Evolutionary conservation across 352 stramenopile genomes (phyloP).

Genomic region (Phytophthora sp.): DNA sequence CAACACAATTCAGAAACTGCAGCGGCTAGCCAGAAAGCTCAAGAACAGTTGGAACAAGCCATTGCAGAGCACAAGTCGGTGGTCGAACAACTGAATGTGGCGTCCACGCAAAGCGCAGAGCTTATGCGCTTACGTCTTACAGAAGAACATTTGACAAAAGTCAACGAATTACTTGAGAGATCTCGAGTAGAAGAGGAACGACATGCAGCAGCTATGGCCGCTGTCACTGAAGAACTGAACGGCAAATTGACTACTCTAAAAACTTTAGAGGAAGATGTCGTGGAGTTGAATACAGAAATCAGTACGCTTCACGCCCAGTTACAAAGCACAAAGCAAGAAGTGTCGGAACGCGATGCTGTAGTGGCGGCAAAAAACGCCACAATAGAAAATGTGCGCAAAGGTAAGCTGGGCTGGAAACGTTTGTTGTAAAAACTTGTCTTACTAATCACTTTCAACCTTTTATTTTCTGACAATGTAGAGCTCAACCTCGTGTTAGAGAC

Average conservation of each 20-base stretch:
- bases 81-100: slow-evolving; percentile 9
- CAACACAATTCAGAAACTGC: slow-evolving; percentile 1
- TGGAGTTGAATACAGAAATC: slow-evolving; percentile 11
- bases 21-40: background rate
- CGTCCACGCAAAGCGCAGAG: slow-evolving; percentile 23
- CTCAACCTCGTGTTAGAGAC: slow-evolving; percentile 35
- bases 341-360: slow-evolving; percentile 36
- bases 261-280: background rate
- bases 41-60: slow-evolving; percentile 1
- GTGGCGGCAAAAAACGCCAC: slow-evolving; percentile 45
- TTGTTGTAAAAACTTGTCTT: background rate
- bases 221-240: slow-evolving; percentile 9
- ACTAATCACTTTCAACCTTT: background rate
- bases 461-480: slow-evolving; percentile 23
- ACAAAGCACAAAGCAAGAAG: slow-evolving; percentile 8
- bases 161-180: slow-evolving; percentile 30
- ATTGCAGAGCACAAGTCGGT: slow-evolving; percentile 5
- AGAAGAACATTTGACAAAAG: slow-evolving; percentile 29
- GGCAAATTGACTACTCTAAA: slow-evolving; percentile 6
- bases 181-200: slow-evolving; percentile 16
- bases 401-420: slow-evolving; percentile 10
- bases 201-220: slow-evolving; percentile 7
- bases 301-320: slow-evolving; percentile 19
- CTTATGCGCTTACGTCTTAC: slow-evolving; percentile 18
- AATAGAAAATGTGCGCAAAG: slow-evolving; percentile 64